Percentiles rank a stretch among this genome's conserved stretches.
Evolutionary conservation across 176 grass and related monocot species (phyloP).

Genomic region (Carex cristatella): DNA sequence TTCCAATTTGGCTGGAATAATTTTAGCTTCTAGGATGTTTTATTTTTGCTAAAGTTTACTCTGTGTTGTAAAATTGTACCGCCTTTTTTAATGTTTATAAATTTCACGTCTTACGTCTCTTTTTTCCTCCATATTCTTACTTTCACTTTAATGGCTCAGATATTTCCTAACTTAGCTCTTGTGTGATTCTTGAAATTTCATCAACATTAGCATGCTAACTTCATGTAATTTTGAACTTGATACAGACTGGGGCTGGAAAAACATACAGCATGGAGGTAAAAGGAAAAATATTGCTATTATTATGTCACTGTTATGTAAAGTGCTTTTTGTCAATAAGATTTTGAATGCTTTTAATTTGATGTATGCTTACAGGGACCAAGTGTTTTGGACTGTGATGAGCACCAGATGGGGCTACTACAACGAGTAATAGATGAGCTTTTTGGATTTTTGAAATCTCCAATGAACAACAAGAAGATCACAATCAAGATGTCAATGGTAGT

Average conservation of each 20-base stretch:
- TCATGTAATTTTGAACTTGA: constrained; percentile 20
- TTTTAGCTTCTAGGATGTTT: constrained; percentile 1
- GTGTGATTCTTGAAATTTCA: not conserved
- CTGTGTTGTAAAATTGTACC: not conserved
- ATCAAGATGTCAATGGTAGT: constrained; percentile 78
- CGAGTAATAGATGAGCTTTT: constrained; percentile 61
- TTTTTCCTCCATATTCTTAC: not conserved
- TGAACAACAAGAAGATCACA: constrained; percentile 32
- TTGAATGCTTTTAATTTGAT: constrained; percentile 19
- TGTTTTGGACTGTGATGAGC: constrained; percentile 65
- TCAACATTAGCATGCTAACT: constrained; percentile 4
- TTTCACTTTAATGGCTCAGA: not conserved
- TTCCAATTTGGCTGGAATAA: constrained; percentile 4
- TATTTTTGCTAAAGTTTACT: not conserved
- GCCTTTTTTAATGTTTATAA: not conserved
- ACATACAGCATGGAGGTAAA: constrained; percentile 89
- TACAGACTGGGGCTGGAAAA: constrained; percentile 80
- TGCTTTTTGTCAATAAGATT: constrained; percentile 1
- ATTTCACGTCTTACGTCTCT: not conserved
- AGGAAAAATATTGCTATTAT: constrained; percentile 5
- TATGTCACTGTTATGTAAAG: not conserved
- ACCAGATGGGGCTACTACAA: constrained; percentile 58
- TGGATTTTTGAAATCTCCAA: constrained; percentile 45
- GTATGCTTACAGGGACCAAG: constrained; percentile 48
- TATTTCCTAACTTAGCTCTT: not conserved